These are phyloP conservation scores for Aureobasidium sp. DNA, from an alignment of 2,329 filamentous ascomycete species.

Conservation along the genomic window DNA sequence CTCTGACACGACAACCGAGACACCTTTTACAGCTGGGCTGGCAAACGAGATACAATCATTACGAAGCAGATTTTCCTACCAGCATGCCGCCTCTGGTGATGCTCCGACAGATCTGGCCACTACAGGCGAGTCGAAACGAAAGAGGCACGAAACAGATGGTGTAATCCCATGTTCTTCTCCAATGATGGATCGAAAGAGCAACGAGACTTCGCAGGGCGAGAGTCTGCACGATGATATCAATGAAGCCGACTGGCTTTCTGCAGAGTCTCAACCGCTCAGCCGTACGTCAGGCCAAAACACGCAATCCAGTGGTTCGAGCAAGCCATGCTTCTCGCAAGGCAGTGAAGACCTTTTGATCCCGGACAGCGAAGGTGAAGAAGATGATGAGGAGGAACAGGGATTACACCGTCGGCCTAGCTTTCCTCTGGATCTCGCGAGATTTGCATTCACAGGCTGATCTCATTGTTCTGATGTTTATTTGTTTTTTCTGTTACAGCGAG, in stretches of 20 bases:
- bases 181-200: background rate
- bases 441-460: conserved; percentile 25
- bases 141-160: background rate
- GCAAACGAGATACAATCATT: conserved; percentile 23
- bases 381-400: conserved; percentile 19
- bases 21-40: conserved; percentile 13
- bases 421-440: conserved; percentile 30
- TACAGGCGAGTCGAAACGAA: background rate
- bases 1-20: conserved; percentile 14
- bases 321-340: conserved; percentile 23
- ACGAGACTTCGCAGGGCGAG: background rate
- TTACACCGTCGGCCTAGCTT: conserved; percentile 20
- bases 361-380: conserved; percentile 33
- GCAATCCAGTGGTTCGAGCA: conserved; percentile 3
- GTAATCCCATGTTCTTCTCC: background rate
- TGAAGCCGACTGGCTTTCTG: conserved; percentile 20
- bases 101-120: background rate
- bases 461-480: background rate
- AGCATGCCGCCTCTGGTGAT: conserved; percentile 21
- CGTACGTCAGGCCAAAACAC: conserved; percentile 14
- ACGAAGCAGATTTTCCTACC: conserved; percentile 11
- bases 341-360: conserved; percentile 41
- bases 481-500: background rate
- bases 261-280: conserved; percentile 18
- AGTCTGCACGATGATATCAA: conserved; percentile 15